Base-by-base conservation (phyloP, 495 filamentous ascomycete species). In the Aspergillus haitiensis region DNA sequence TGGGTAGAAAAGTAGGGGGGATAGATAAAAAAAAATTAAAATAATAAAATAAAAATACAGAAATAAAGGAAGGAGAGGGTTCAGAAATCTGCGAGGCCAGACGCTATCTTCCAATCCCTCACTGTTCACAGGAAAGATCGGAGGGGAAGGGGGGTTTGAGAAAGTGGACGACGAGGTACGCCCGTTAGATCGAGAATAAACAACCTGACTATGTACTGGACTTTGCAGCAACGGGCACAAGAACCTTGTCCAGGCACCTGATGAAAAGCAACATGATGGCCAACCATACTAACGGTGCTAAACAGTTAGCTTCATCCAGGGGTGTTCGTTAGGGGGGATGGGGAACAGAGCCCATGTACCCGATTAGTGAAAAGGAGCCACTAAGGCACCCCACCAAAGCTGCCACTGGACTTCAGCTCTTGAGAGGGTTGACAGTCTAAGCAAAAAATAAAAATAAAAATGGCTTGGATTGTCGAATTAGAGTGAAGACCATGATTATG, bases 241-340 rank as follows among this genome's bases (percentile, higher is more conserved):
- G 50, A 54, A 52, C 47, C 55, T 60, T 49, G 61, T 51, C 21
- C 60, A 42, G 27, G 49, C 47, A 58, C 46, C 61, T 33, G 47
- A 27, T 46, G 21, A 57, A 47, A 42, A 54, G 67, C 63, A 67
- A 67, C 62, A 60, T 55, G 56, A 59, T 50, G 59, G 51, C 63
- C 51, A 55, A 60, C 46, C 58, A 57, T 65, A 52, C 63, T 62
- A 57, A 42, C 21, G 48, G 49, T 10, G 39, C 60, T 63, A 60
- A 50, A 52, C 45, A 45, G 45, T 64, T 64, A 67, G 62, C 56
- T 56, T 59, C 59, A 47, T 59, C 63, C 67, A 71, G 72, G 72
- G 74, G 71, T 68, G 74, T 76, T 76, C 69, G 66, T 73, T 71
- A 71, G 68, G 67, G 72, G 35, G 51, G 52, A 73, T 71, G 72